phyloP scores from a whole-genome alignment of 148 eudicot genomes.

The Rhododendron henanense region DNA sequence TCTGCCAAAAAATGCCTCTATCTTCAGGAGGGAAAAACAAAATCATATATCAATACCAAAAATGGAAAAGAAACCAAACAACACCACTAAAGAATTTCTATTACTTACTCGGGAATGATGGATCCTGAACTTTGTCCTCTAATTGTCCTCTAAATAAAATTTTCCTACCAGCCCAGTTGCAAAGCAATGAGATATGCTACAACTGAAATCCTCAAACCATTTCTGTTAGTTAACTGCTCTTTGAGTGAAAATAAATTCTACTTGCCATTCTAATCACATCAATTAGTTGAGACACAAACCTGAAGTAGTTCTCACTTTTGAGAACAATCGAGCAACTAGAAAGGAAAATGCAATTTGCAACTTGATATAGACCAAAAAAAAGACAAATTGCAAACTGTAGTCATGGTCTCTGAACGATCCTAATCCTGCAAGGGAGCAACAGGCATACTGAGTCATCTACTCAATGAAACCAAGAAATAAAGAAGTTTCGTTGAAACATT shows the following conservation, averaged over 20 bases:
- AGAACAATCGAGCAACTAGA: conserved; percentile 15
- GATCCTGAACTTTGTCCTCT: conserved; percentile 59
- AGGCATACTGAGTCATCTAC: neutral
- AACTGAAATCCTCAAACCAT: conserved; percentile 42
- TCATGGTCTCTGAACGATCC: conserved; percentile 53
- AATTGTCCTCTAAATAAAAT: conserved; percentile 40
- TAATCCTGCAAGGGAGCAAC: conserved; percentile 46
- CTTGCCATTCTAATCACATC: neutral
- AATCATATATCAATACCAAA: neutral
- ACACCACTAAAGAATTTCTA: neutral
- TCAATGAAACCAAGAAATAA: neutral
- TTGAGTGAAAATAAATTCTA: too few relatives aligned
- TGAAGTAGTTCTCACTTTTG: conserved; percentile 46
- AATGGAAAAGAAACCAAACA: neutral
- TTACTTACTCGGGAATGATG: conserved; percentile 79
- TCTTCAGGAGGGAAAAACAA: neutral
- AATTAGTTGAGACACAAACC: conserved; percentile 40
- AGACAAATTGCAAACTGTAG: conserved; percentile 75
- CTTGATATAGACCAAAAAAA: conserved; percentile 71
- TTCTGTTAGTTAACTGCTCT: neutral
- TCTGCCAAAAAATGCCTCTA: neutral
- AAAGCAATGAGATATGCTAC: conserved; percentile 55
- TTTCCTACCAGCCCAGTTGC: conserved; percentile 72
- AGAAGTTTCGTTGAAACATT: conserved; percentile 11
- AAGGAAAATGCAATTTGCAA: conserved; percentile 70